Evolutionary conservation across 495 filamentous ascomycete genomes (phyloP).

Genomic region (Melanomma pulvis-pyrius): DNA sequence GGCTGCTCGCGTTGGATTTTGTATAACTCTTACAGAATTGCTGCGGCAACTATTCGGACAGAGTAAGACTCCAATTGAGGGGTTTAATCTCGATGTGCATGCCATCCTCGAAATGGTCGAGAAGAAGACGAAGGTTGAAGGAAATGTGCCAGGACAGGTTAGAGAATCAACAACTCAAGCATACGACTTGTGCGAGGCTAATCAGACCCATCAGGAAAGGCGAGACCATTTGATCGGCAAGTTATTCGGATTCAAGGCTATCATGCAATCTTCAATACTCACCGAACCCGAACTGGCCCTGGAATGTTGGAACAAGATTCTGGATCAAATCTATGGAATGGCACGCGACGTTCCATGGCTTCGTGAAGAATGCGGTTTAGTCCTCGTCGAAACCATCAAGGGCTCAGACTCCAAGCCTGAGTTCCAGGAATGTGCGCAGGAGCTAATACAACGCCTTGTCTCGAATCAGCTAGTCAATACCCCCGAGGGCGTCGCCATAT

Average conservation of each 20-base stretch:
- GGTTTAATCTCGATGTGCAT: constrained; percentile 11
- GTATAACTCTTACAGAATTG: constrained; percentile 83
- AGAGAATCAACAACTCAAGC: constrained; percentile 27
- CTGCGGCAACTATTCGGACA: constrained; percentile 62
- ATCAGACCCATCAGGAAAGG: constrained; percentile 64
- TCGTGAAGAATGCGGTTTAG: constrained; percentile 80
- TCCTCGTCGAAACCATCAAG: constrained; percentile 53
- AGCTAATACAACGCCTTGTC: constrained; percentile 63
- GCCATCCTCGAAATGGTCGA: constrained; percentile 62
- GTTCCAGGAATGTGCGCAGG: constrained; percentile 55
- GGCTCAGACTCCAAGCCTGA: constrained; percentile 49
- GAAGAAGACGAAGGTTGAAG: constrained; percentile 64
- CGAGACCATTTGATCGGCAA: constrained; percentile 82
- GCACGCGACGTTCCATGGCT: constrained; percentile 80
- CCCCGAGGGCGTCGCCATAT: constrained; percentile 85
- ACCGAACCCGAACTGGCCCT: constrained; percentile 55
- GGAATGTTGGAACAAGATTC: constrained; percentile 63
- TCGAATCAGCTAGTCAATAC: constrained; percentile 70
- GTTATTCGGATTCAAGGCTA: constrained; percentile 81
- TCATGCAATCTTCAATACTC: constrained; percentile 76
- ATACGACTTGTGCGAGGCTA: not conserved
- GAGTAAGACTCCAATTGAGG: constrained; percentile 3
- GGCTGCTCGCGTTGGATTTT: constrained; percentile 88
- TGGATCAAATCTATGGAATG: constrained; percentile 60
- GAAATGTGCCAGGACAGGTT: constrained; percentile 66